Evolutionary conservation across 805 yeast genomes (phyloP).

Genomic region (Candida orba): DNA sequence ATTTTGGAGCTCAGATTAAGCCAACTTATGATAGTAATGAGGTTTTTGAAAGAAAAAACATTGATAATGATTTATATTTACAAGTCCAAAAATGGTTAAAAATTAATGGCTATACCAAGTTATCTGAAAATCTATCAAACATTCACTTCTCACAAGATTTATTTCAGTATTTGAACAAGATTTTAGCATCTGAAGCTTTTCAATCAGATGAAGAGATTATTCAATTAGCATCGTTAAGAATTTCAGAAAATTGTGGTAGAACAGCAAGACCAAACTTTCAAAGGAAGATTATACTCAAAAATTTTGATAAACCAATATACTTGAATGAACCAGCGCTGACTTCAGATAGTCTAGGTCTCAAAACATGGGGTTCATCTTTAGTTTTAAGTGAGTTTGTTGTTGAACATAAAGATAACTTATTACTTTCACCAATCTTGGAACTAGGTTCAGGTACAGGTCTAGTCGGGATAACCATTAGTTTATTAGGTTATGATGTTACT

Average conservation of each 20-base stretch:
- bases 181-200: constrained; percentile 37
- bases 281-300: constrained; percentile 47
- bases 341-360: constrained; percentile 79
- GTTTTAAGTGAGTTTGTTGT: constrained; percentile 53
- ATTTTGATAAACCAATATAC: constrained; percentile 22
- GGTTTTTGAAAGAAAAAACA: constrained; percentile 22
- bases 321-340: constrained; percentile 82
- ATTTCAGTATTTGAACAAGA: constrained; percentile 40
- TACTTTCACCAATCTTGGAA: constrained; percentile 42
- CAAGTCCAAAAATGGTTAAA: constrained; percentile 39
- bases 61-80: constrained; percentile 24
- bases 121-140: constrained; percentile 23
- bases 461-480: constrained; percentile 64
- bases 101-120: constrained; percentile 28
- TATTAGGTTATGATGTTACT: constrained; percentile 35
- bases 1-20: constrained; percentile 32
- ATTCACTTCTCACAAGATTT: constrained; percentile 30
- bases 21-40: constrained; percentile 9
- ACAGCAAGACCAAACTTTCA: constrained; percentile 70
- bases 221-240: constrained; percentile 51
- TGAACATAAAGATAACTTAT: constrained; percentile 21
- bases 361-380: constrained; percentile 94
- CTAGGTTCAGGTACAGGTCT: constrained; percentile 96
- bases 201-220: constrained; percentile 35
- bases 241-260: constrained; percentile 80